Percentiles rank a stretch among this genome's conserved stretches.
phyloP scores from a whole-genome alignment of 352 stramenopile species.

The Phytophthora sp. region DNA sequence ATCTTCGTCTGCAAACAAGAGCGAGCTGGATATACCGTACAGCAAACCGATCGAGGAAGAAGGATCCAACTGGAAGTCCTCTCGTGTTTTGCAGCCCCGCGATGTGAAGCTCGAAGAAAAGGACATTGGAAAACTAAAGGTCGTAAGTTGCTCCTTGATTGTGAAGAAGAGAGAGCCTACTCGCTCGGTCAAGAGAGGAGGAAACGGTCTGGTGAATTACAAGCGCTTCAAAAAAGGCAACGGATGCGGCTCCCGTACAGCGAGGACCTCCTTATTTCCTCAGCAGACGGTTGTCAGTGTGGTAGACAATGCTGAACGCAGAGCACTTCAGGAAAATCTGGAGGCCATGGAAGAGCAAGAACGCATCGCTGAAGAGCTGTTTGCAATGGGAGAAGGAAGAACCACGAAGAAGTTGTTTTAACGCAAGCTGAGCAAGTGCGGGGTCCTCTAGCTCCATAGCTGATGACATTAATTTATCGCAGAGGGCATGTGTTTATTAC shows the following conservation, averaged over 20 bases:
- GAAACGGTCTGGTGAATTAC: conserved; percentile 57
- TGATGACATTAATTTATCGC: conserved; percentile 36
- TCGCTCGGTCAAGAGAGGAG: background rate
- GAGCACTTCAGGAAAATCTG: conserved; percentile 64
- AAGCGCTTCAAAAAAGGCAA: conserved; percentile 90
- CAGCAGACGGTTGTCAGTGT: conserved; percentile 66
- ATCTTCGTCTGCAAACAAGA: conserved; percentile 13
- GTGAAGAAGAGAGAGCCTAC: conserved; percentile 41
- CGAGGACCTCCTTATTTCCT: conserved; percentile 56
- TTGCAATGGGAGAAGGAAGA: conserved; percentile 79
- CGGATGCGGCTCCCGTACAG: conserved; percentile 44
- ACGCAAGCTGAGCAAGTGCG: conserved; percentile 6
- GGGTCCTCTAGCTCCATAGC: conserved; percentile 6
- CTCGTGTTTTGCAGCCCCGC: conserved; percentile 31
- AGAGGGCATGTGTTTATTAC: conserved; percentile 31
- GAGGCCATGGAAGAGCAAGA: conserved; percentile 82
- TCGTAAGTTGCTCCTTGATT: conserved; percentile 61
- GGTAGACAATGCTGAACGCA: conserved; percentile 65
- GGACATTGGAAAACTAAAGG: conserved; percentile 45
- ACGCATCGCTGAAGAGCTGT: conserved; percentile 83
- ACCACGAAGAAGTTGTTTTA: conserved; percentile 55
- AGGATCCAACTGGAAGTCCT: conserved; percentile 40
- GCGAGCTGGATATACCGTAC: background rate
- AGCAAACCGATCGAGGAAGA: conserved; percentile 12
- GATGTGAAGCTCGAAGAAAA: conserved; percentile 38